phyloP scores from a whole-genome alignment of 495 filamentous ascomycete genomes.

The Podospora conica region DNA sequence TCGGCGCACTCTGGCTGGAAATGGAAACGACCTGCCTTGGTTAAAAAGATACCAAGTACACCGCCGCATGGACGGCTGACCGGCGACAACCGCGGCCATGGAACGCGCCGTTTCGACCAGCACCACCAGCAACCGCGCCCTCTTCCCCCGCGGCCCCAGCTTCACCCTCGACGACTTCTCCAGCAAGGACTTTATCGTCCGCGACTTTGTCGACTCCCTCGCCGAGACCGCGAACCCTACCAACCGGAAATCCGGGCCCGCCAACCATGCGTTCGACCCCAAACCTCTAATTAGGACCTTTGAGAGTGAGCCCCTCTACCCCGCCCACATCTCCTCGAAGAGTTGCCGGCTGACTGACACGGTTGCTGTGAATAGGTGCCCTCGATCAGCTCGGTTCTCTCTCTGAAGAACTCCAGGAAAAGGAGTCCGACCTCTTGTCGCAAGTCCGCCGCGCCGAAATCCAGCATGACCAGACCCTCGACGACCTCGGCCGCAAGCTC shows the following conservation, averaged over 20 bases:
- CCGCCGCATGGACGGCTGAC: slow-evolving; percentile 4
- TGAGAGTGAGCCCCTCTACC: slow-evolving; percentile 52
- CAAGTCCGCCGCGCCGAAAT: slow-evolving; percentile 86
- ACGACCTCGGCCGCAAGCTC: slow-evolving; percentile 76
- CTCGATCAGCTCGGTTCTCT: slow-evolving; percentile 70
- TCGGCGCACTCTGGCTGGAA: no score
- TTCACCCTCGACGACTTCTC: slow-evolving; percentile 89
- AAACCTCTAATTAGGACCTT: slow-evolving; percentile 96
- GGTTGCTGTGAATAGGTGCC: slow-evolving; percentile 39
- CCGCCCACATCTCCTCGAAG: not conserved
- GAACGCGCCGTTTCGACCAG: slow-evolving; percentile 41
- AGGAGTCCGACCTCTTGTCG: slow-evolving; percentile 83
- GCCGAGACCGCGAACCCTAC: slow-evolving; percentile 73
- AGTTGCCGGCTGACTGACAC: not conserved
- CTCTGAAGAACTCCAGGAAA: slow-evolving; percentile 75
- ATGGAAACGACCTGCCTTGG: no score
- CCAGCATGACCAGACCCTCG: slow-evolving; percentile 84
- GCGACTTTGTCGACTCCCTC: slow-evolving; percentile 92
- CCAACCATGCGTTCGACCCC: slow-evolving; percentile 81
- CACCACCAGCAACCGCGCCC: slow-evolving; percentile 48
- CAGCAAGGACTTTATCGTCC: slow-evolving; percentile 89
- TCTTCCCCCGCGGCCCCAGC: slow-evolving; percentile 71
- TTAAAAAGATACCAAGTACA: no score
- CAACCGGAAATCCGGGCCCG: slow-evolving; percentile 64
- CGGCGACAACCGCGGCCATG: slow-evolving; percentile 31